Evolutionary conservation across 352 stramenopile genomes (phyloP).

Genomic region (Pythium sp.): DNA sequence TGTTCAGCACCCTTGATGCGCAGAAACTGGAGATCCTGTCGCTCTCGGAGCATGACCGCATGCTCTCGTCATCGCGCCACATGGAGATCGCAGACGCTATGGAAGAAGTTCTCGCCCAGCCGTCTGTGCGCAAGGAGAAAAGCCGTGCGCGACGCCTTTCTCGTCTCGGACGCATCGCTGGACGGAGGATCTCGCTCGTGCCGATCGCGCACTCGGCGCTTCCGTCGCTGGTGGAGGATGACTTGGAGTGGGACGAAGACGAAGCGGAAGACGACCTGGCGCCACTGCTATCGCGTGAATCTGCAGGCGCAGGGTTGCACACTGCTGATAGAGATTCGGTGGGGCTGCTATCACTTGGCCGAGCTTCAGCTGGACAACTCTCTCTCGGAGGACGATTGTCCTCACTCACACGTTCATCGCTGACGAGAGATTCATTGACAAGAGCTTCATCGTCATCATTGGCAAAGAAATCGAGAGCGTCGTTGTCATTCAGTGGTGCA

Average conservation of each 20-base stretch:
- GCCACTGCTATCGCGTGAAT: background rate
- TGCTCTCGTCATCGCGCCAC: slow-evolving; percentile 63
- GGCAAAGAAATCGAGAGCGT: background rate
- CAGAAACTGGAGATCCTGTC: slow-evolving; percentile 65
- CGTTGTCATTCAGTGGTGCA: background rate
- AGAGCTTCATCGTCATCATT: background rate
- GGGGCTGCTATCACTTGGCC: background rate
- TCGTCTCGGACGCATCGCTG: slow-evolving; percentile 50
- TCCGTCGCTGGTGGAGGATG: slow-evolving; percentile 35
- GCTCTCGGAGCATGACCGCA: slow-evolving; percentile 49
- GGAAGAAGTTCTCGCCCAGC: slow-evolving; percentile 63
- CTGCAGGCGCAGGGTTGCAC: background rate
- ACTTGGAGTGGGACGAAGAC: slow-evolving; percentile 51
- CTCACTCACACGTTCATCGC: slow-evolving; percentile 3
- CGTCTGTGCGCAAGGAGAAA: slow-evolving; percentile 57
- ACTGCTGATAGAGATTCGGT: background rate
- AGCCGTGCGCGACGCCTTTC: slow-evolving; percentile 60
- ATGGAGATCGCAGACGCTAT: slow-evolving; percentile 73
- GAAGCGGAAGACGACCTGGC: slow-evolving; percentile 29
- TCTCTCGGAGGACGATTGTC: background rate
- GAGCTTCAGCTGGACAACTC: background rate
- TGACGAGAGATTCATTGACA: background rate
- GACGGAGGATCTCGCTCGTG: slow-evolving; percentile 44
- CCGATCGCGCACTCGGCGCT: slow-evolving; percentile 33
- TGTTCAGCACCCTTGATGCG: slow-evolving; percentile 49